These are phyloP conservation scores for Brassica balearica DNA, from an alignment of 441 rosid genomes.

Conservation along the genomic window DNA sequence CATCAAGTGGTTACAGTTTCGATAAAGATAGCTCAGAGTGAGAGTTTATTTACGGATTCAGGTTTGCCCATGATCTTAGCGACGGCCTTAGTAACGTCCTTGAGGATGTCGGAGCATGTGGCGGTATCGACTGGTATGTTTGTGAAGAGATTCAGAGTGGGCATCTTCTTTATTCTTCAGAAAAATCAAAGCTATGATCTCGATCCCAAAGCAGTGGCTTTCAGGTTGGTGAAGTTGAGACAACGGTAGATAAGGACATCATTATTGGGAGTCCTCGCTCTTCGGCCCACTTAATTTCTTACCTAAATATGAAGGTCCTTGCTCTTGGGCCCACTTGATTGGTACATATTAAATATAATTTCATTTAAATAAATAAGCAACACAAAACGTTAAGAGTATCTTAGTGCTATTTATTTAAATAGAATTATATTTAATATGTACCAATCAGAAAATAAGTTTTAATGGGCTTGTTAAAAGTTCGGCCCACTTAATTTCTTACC, in stretches of 20 bases:
- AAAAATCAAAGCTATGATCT: conserved; percentile 5
- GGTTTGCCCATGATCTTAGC: conserved; percentile 91
- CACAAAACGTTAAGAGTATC: neutral
- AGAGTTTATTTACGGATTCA: conserved; percentile 47
- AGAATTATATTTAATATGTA: neutral
- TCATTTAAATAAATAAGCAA: neutral
- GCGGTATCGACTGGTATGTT: conserved; percentile 88
- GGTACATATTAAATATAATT: too few species aligned
- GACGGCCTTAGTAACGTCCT: conserved; percentile 84
- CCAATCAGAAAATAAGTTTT: neutral
- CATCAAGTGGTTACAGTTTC: neutral
- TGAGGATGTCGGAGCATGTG: conserved; percentile 79
- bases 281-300: too few species aligned
- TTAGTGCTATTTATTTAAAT: neutral
- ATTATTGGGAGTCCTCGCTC: too few species aligned
- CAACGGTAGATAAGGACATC: neutral
- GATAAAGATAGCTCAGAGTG: neutral
- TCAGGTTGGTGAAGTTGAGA: neutral
- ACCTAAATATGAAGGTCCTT: too few species aligned
- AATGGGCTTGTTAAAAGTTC: neutral
- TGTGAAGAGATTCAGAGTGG: conserved; percentile 76
- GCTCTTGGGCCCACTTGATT: too few species aligned
- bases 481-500: conserved; percentile 18
- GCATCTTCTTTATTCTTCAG: conserved; percentile 53
- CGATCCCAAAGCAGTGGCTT: conserved; percentile 31